phyloP scores from a whole-genome alignment of 2,329 filamentous ascomycete genomes.

The Parasarocladium wereldwijsianum region DNA sequence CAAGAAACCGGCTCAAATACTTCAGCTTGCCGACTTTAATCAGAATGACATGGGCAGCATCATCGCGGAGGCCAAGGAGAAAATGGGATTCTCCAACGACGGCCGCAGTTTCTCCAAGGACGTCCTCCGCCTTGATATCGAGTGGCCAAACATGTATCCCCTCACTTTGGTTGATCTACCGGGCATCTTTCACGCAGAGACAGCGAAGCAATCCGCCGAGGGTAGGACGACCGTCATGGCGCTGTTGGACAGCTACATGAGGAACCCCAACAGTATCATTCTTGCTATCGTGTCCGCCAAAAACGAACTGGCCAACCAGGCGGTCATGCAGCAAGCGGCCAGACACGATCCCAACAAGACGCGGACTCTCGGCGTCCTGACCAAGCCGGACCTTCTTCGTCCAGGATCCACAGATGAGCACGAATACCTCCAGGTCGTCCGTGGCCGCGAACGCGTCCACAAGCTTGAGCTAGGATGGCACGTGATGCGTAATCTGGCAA shows the following conservation, averaged over 20 bases:
- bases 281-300: conserved; percentile 37
- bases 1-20: conserved; percentile 6
- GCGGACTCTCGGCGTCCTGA: conserved; percentile 42
- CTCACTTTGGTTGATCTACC: conserved; percentile 42
- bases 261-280: conserved; percentile 41
- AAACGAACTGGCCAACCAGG: conserved; percentile 34
- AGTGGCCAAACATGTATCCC: conserved; percentile 25
- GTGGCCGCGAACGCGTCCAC: conserved; percentile 13
- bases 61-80: conserved; percentile 34
- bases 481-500: conserved; percentile 29
- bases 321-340: conserved; percentile 28
- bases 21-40: conserved; percentile 19
- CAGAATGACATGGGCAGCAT: conserved; percentile 27
- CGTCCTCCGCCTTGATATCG: conserved; percentile 29
- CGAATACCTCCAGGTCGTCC: conserved; percentile 16
- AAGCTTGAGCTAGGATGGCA: conserved; percentile 31
- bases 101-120: conserved; percentile 26
- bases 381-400: conserved; percentile 33
- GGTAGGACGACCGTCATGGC: conserved; percentile 18
- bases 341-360: conserved; percentile 24
- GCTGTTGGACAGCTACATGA: conserved; percentile 37
- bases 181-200: conserved; percentile 22
- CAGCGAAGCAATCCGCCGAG: conserved; percentile 15
- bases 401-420: conserved; percentile 23
- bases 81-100: conserved; percentile 27